Base-by-base conservation (phyloP, 1,284 basidiomycete species). In the Leucocoprinus gongylophorus region DNA sequence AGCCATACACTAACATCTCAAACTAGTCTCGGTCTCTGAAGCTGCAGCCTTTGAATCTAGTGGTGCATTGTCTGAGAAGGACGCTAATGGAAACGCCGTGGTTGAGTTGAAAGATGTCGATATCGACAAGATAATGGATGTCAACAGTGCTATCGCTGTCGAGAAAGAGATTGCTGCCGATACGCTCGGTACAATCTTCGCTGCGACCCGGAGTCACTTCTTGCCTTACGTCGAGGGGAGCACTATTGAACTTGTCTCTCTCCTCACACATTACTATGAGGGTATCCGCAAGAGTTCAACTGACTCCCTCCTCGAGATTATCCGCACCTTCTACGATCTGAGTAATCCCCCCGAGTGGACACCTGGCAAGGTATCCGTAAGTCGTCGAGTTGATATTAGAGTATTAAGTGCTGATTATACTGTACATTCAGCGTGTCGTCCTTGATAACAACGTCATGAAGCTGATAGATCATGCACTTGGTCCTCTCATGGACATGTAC, bases 161-260 rank as follows among this genome's bases (percentile, higher is more conserved):
- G 97, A 99, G 77, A 99, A 99, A 73, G 97, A 99, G 75, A 97
- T 98, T 54, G 95, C 97, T 5, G 93, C 94, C 35, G 95, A 99
- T 68, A 93, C 95, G 28, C 86, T 99, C 57, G 93, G 95, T 52
- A 88, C 91, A 50, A 73, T 99, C 55, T 98, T 98, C 68, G 75
- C 81, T 40, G 79, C 89, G 44, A 95, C 93, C 48, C 83, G 85
- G 64, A 70, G 68, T 37, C 85, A 90, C 62, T 99, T 97, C 83
- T 74, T 98, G 59, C 94, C 94, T 4, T 99, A 83, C 67, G 81
- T 92, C 54, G 88, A 91, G 68, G 71, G 72, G 56, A 87, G 82
- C 61, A 83, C 91, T 47, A 75, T 91, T 54, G 89, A 94, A 63
- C 82, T 99, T 44, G 77, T 91, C 59, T 73, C 75, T n/a, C 78